These are phyloP conservation scores for Coemansia sp. DNA, from an alignment of 192 early-diverging fungal genomes.

Conservation along the genomic window DNA sequence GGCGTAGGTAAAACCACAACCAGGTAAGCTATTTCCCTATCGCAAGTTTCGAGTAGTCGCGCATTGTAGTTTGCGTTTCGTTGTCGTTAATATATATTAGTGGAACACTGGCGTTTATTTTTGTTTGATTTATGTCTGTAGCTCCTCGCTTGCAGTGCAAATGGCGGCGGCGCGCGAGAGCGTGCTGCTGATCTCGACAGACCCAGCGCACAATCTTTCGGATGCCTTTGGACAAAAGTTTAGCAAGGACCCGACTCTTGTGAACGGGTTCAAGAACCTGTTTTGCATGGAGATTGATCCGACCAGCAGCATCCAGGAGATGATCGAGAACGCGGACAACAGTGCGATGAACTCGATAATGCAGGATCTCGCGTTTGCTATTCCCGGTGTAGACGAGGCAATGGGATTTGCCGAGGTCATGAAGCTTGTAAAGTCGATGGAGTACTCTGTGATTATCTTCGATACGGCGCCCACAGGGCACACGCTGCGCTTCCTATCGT, in stretches of 20 bases:
- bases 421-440: slow-evolving; percentile 99
- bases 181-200: slow-evolving; percentile 97
- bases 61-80: neutral
- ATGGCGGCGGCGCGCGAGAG: slow-evolving; percentile 87
- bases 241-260: slow-evolving; percentile 89
- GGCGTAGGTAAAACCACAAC: slow-evolving; percentile 95
- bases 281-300: slow-evolving; percentile 99
- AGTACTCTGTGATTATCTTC: slow-evolving; percentile 98
- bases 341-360: slow-evolving; percentile 84
- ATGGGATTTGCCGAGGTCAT: slow-evolving; percentile 99
- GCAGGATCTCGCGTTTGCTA: slow-evolving; percentile 98
- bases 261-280: slow-evolving; percentile 94
- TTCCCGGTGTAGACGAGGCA: slow-evolving; percentile 99
- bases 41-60: neutral
- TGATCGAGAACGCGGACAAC: slow-evolving; percentile 85
- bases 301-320: slow-evolving; percentile 95
- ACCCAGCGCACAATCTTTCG: slow-evolving; percentile 99
- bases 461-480: slow-evolving; percentile 99
- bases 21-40: slow-evolving; percentile 47
- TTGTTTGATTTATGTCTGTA: slow-evolving; percentile 28
- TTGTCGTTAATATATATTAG: neutral
- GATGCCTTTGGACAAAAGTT: slow-evolving; percentile 99
- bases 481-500: slow-evolving; percentile 97
- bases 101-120: neutral
- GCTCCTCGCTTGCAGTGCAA: slow-evolving; percentile 94